Base-by-base conservation (phyloP, 1,284 basidiomycete species). In the Chalciporus sp. region DNA sequence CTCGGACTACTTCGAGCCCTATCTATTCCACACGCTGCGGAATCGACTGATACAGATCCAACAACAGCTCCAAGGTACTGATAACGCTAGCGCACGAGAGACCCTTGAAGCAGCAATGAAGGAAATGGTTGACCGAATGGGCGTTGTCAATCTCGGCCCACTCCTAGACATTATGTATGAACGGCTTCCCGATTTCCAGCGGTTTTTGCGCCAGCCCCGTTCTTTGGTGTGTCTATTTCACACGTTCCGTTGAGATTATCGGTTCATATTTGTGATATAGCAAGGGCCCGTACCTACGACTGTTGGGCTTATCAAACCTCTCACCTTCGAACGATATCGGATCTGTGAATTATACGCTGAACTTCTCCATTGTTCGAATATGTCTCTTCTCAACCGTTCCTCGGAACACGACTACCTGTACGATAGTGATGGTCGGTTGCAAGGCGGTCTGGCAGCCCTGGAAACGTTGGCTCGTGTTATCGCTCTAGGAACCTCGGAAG, bases 271-370 rank as follows among this genome's bases (percentile, higher is more conserved):
- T 40, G 4, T 11, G 12, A 26, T 58, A 33, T 17, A 88, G 84
- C 78, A 80, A 66, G 84, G 83, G 0, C 80, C 83, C 7, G 76
- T 91, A 17, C 76, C 79, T n/a, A 92, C 90, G 0, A 88, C 90
- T 0, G 76, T 88, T 19, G 87, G 89, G 6, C 69, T 76, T 9
- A 83, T 92, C 43, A 76, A 80, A 1, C 95, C 96, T 0, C 82
- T 99, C 31, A 98, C 96, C 0, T 87, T 96, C 61, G 97, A 98
- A 69, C 86, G 97, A 6, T 98, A 95, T 72, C 86, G 96, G n/a
- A 94, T 99, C 66, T 92, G 94, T 69, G 97, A 99, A 73, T 81
- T 99, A 8, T 96, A 97, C 64, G 97, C 96, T 17, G 97, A 99
- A 71, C 82, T 99, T 14, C 75, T 99, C 14, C 97, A 99, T 69